Conservation (phyloP, 148 eudicot species). For the Diospyros lotus region DNA sequence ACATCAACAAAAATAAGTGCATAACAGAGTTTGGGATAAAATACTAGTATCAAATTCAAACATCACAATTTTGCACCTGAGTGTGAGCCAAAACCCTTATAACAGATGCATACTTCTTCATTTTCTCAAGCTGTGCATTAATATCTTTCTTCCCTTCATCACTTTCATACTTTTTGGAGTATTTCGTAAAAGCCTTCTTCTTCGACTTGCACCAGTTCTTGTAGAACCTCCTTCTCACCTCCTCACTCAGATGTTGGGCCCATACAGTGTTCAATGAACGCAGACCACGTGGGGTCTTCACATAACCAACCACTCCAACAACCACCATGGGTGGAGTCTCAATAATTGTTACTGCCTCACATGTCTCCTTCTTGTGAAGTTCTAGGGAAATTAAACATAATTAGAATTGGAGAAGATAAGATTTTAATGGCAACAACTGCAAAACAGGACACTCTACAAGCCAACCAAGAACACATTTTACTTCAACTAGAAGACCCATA, state of each 20-base stretch:
- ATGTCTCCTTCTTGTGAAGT: slow-evolving; percentile 88
- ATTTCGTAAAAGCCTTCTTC: slow-evolving; percentile 81
- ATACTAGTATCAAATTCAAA: background rate
- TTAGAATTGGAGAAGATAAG: background rate
- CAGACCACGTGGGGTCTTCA: slow-evolving; percentile 73
- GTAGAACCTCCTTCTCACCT: slow-evolving; percentile 70
- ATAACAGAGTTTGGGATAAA: background rate
- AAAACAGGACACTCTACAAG: background rate
- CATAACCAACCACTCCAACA: slow-evolving; percentile 69
- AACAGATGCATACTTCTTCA: slow-evolving; percentile 65
- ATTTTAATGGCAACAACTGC: background rate
- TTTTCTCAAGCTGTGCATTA: slow-evolving; percentile 64
- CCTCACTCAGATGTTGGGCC: slow-evolving; percentile 78
- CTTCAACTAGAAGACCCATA: background rate
- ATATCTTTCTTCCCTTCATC: slow-evolving; percentile 75
- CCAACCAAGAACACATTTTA: background rate
- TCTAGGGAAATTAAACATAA: slow-evolving; percentile 25
- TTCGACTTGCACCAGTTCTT: slow-evolving; percentile 84
- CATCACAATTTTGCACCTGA: slow-evolving; percentile 36
- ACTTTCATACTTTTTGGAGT: slow-evolving; percentile 54
- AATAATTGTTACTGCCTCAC: slow-evolving; percentile 75
- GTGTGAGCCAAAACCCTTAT: slow-evolving; percentile 81
- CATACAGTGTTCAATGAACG: slow-evolving; percentile 83
- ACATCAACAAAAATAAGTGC: background rate
- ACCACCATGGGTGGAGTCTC: slow-evolving; percentile 77